Base-by-base conservation (phyloP, 2,329 filamentous ascomycete species). In the Fusarium newnesense region DNA sequence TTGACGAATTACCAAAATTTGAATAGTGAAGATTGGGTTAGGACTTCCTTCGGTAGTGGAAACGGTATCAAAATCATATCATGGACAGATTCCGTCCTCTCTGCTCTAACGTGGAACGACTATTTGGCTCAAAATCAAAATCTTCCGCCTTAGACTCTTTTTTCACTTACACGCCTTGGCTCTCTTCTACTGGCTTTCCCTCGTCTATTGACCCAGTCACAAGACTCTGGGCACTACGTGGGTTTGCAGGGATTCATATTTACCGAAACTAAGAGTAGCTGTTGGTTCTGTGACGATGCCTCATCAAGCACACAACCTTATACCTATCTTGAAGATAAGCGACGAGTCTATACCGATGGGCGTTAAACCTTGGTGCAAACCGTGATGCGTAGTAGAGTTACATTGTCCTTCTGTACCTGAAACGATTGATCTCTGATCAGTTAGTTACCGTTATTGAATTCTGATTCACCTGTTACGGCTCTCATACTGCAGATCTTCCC, bases 341-440 rank as follows among this genome's bases (percentile, higher is more conserved):
- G 37, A 47, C 32, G 24, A n/a, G 32, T 32, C 18, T 28, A 9
- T 43, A 32, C 36, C 32, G 26, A 46, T 37, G 13, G 28, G 44
- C 49, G 67, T 58, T 67, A 21, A 63, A 67, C 46, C n/a, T 63
- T 67, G 56, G 34, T 37, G 28, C 10, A 36, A 24, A 40, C 28
- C 58, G 37, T 10, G 24, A 36, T 60, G 30, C 37, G 19, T 16
- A 39, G 43, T 18, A 59, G 34, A 49, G 13, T 7, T 52, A 19
- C 15, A 42, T 26, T 9, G 16, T 16, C 11, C 18, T 26, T 32
- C 24, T 34, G 44, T 71, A 42, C 36, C 61, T 63, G 40, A 36
- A 50, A 36, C 34, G 37, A 57, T 34, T 34, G 34, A 3, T 24
- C 30, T 57, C n/a, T 30, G 12, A 30, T 24, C 46, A n/a, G 36